Percentiles rank a stretch among this genome's conserved stretches.
Conservation (phyloP, 1,284 basidiomycete genomes). For the Schizophyllum commune region DNA sequence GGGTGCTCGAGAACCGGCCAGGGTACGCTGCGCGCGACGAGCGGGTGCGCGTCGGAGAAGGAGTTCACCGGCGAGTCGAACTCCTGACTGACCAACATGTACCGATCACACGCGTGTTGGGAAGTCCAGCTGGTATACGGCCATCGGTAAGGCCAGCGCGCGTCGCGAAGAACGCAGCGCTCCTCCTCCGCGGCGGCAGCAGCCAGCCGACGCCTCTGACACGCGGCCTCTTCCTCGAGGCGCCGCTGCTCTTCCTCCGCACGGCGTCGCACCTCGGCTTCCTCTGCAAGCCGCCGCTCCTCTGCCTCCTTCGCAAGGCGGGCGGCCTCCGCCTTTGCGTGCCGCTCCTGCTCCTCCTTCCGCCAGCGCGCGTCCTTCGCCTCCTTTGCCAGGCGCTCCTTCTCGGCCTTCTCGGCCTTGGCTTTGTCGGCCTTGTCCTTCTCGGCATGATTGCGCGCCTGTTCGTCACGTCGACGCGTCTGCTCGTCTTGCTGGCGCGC, state of each 20-base stretch:
- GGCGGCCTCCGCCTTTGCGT: neutral
- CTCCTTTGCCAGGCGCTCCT: neutral
- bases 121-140: neutral
- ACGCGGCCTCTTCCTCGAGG: neutral
- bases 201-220: neutral
- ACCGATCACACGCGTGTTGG: neutral
- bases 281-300: neutral
- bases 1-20: neutral
- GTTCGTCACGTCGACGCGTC: too few relatives aligned
- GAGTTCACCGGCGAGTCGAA: neutral
- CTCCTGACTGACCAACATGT: neutral
- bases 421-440: neutral
- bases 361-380: neutral
- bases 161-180: neutral
- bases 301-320: neutral
- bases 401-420: neutral
- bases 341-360: too few relatives aligned
- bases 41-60: neutral
- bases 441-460: neutral
- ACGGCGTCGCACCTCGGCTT: neutral
- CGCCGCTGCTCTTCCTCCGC: neutral
- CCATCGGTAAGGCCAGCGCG: neutral
- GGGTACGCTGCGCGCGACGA: neutral
- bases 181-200: neutral
- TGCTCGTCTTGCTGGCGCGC: too few relatives aligned